A percentile compares a stretch with the other conserved stretches of the same genome.
phyloP scores from a whole-genome alignment of 305 asterid species.

The Solanum aculeatissimum region DNA sequence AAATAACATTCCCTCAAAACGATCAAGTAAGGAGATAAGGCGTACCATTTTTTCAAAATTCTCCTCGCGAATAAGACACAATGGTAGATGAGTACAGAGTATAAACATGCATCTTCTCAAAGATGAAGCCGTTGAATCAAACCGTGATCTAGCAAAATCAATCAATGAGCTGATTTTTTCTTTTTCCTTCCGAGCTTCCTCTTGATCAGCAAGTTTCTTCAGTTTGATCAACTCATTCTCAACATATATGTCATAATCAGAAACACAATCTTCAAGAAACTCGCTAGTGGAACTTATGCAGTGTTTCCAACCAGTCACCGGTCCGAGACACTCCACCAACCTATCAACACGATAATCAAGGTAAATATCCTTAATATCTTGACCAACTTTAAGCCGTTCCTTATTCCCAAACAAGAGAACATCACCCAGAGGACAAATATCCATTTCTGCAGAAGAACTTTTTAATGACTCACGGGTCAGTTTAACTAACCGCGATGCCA shows the following conservation, averaged over 20 bases:
- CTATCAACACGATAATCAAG: slow-evolving; percentile 46
- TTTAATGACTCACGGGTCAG: slow-evolving; percentile 23
- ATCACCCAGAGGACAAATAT: slow-evolving; percentile 38
- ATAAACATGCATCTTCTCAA: slow-evolving; percentile 24
- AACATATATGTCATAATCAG: slow-evolving; percentile 17
- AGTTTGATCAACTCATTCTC: slow-evolving; percentile 24
- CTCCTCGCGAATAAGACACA: slow-evolving; percentile 15
- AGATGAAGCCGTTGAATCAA: slow-evolving; percentile 11
- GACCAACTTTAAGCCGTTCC: slow-evolving; percentile 33
- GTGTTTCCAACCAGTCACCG: slow-evolving; percentile 39
- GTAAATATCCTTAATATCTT: slow-evolving; percentile 40
- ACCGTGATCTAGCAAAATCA: slow-evolving; percentile 26
- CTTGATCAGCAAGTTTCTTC: not conserved
- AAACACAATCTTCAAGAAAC: slow-evolving; percentile 34
- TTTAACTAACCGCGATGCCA: slow-evolving; percentile 35
- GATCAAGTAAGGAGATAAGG: slow-evolving; percentile 20
- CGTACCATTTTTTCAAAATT: slow-evolving; percentile 19
- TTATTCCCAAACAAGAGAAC: slow-evolving; percentile 48
- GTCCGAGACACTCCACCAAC: slow-evolving; percentile 27
- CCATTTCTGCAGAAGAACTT: slow-evolving; percentile 1
- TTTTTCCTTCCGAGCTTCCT: not conserved
- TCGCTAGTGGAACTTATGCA: slow-evolving; percentile 24
- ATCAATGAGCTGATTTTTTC: slow-evolving; percentile 17
- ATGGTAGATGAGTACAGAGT: slow-evolving; percentile 41
- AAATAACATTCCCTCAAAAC: slow-evolving; percentile 25